Percentiles rank a stretch among this genome's conserved stretches.
Evolutionary conservation across 805 yeast species (phyloP).

Genomic region (Hanseniaspora clermontiae): DNA sequence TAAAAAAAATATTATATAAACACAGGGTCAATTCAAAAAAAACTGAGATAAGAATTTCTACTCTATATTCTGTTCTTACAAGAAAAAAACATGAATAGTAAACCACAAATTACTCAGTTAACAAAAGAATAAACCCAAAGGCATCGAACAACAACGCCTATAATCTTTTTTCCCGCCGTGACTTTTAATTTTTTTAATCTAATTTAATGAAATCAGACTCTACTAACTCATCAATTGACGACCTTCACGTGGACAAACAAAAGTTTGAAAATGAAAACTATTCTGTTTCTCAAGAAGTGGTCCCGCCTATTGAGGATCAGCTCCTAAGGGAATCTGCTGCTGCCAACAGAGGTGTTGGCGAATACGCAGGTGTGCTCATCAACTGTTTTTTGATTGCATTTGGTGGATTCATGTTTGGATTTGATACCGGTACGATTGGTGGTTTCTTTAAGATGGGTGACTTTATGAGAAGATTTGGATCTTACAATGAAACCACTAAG

Average conservation of each 20-base stretch:
- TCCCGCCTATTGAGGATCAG: background rate
- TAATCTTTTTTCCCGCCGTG: too few species aligned
- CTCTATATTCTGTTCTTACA: too few species aligned
- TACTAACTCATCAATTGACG: background rate
- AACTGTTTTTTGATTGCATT: constrained; percentile 37
- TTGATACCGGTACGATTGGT: constrained; percentile 69
- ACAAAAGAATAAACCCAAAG: too few species aligned
- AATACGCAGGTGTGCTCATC: constrained; percentile 19
- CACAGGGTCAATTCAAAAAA: too few species aligned
- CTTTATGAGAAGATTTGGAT: constrained; percentile 43
- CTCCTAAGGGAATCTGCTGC: constrained; percentile 1
- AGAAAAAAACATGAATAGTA: too few species aligned
- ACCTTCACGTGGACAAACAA: background rate
- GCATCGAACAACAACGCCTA: too few species aligned
- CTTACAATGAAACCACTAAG: constrained; percentile 21
- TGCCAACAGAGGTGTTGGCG: constrained; percentile 16
- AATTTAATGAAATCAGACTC: background rate
- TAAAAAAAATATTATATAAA: too few species aligned
- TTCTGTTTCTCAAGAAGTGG: background rate
- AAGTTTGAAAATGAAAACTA: background rate
- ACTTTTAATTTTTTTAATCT: background rate
- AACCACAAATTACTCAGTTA: too few species aligned
- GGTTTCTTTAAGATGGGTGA: constrained; percentile 55
- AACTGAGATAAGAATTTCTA: too few species aligned
- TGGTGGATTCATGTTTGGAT: constrained; percentile 62